Evolutionary conservation across 2,329 filamentous ascomycete species (phyloP).

Genomic region (Rugonectria rugulosa): DNA sequence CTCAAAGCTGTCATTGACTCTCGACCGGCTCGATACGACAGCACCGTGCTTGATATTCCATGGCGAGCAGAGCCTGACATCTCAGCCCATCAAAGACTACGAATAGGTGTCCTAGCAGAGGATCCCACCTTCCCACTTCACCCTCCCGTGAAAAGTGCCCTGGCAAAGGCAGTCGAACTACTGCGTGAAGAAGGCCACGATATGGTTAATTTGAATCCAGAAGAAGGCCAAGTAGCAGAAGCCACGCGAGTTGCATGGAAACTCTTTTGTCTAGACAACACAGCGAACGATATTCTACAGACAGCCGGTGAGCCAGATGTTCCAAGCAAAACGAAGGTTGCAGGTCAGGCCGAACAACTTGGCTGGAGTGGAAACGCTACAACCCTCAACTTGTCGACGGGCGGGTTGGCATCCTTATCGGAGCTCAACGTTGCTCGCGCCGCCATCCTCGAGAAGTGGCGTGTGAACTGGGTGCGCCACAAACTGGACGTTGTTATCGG

Average conservation of each 20-base stretch:
- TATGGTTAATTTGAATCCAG: not conserved
- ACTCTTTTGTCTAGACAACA: not conserved
- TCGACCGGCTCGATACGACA: too few species aligned
- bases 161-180: not conserved
- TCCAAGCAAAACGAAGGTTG: too few species aligned
- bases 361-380: too few species aligned
- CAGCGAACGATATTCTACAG: too few species aligned
- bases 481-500: not conserved
- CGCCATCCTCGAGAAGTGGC: not conserved
- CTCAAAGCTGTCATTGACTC: too few species aligned
- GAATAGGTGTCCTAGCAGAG: not conserved
- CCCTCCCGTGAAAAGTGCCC: not conserved
- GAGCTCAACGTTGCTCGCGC: not conserved
- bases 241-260: not conserved
- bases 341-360: too few species aligned
- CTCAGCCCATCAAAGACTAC: not conserved
- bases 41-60: too few species aligned
- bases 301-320: too few species aligned
- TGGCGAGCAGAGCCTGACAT: too few species aligned
- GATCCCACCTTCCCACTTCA: not conserved
- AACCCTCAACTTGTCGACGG: not conserved
- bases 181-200: not conserved
- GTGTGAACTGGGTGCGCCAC: not conserved
- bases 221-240: not conserved
- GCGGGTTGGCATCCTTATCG: not conserved